phyloP scores from a whole-genome alignment of 306 rosid genomes.

The Sindora glabra region DNA sequence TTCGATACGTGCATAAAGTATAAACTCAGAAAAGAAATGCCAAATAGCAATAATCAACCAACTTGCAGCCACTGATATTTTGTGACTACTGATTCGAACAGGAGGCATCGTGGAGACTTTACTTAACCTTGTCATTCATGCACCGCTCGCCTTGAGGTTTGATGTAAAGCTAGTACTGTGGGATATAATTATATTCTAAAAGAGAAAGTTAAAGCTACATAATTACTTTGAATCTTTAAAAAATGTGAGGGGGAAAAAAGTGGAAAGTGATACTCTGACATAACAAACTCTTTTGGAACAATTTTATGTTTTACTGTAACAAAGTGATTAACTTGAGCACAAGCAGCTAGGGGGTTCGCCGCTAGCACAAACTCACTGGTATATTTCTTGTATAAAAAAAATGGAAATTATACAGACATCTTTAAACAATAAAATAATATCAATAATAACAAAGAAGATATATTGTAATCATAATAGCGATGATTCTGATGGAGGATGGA shows the following conservation, averaged over 20 bases:
- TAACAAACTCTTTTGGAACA: constrained; percentile 13
- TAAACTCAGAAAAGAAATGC: too few species aligned
- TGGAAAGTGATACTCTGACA: constrained; percentile 18
- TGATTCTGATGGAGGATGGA: constrained; percentile 64
- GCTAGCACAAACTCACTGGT: constrained; percentile 52
- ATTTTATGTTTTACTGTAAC: constrained; percentile 15
- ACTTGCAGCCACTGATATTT: too few species aligned
- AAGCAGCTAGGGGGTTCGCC: constrained; percentile 41
- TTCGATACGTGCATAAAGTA: too few species aligned
- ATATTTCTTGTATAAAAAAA: constrained; percentile 36
- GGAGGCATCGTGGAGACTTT: too few species aligned
- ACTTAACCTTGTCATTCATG: too few species aligned
- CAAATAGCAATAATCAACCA: too few species aligned
- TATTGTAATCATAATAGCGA: constrained; percentile 50
- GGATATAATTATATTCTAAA: too few species aligned
- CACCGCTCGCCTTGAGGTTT: too few species aligned
- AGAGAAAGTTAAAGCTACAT: constrained; percentile 9
- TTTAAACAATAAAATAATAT: constrained; percentile 54
- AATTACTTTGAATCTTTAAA: not conserved
- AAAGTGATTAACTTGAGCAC: constrained; percentile 26
- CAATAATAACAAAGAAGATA: constrained; percentile 32
- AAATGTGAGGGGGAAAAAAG: constrained; percentile 23
- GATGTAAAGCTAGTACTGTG: too few species aligned
- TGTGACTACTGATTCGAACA: too few species aligned
- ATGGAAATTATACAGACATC: constrained; percentile 44